Percentiles rank a stretch among this genome's conserved stretches.
Evolutionary conservation across 306 rosid species (phyloP).

Genomic region (Rosa rugosa): DNA sequence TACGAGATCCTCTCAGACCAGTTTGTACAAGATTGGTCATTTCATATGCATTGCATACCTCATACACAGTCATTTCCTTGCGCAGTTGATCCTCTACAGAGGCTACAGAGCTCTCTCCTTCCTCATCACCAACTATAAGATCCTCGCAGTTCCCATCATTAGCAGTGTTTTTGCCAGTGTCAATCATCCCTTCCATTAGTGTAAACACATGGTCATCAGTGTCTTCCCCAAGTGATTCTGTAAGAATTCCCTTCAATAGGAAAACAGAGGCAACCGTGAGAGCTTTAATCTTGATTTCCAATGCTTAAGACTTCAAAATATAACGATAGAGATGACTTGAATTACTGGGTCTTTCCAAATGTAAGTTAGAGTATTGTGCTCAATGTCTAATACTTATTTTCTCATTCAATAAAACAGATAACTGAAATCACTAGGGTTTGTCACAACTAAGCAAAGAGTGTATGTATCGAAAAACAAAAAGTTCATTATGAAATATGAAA

Average conservation of each 20-base stretch:
- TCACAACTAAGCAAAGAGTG: not conserved
- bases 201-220: constrained; percentile 58
- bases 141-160: constrained; percentile 58
- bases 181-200: constrained; percentile 62
- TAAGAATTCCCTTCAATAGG: constrained; percentile 59
- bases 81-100: constrained; percentile 82
- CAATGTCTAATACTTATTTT: not conserved
- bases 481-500: not conserved
- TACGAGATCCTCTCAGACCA: not conserved
- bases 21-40: not conserved
- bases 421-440: not conserved
- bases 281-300: constrained; percentile 28
- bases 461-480: not conserved
- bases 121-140: constrained; percentile 79
- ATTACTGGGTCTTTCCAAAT: too few relatives aligned
- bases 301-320: constrained; percentile 2
- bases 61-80: constrained; percentile 90
- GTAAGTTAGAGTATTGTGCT: not conserved
- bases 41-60: constrained; percentile 45
- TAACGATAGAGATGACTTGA: not conserved
- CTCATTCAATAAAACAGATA: not conserved
- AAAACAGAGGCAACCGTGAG: constrained; percentile 6
- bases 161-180: constrained; percentile 58
- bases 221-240: constrained; percentile 60
- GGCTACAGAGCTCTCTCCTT: constrained; percentile 77